Conservation (phyloP, 2,329 filamentous ascomycete genomes). For the Aspergillus awamori region DNA sequence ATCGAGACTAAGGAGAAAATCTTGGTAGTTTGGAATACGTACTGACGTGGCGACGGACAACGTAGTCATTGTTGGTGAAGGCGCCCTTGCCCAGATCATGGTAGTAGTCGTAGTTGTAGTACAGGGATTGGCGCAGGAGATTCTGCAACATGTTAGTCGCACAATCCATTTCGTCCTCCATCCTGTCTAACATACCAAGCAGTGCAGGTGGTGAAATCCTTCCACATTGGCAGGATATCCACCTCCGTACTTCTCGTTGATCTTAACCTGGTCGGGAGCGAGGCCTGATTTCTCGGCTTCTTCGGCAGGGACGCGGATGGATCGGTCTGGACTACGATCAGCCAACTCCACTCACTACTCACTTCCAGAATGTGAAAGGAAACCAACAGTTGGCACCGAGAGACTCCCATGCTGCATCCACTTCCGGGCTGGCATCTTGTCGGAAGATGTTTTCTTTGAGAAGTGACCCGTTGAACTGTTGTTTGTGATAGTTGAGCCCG, state of each 20-base stretch:
- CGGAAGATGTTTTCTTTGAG: slow-evolving; percentile 59
- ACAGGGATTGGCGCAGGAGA: slow-evolving; percentile 60
- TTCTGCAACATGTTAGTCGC: slow-evolving; percentile 45
- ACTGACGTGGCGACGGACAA: slow-evolving; percentile 62
- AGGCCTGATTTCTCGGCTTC: slow-evolving; percentile 57
- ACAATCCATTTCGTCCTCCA: background rate
- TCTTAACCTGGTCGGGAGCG: slow-evolving; percentile 58
- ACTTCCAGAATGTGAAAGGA: background rate
- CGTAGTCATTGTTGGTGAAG: slow-evolving; percentile 59
- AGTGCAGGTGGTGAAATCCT: slow-evolving; percentile 49
- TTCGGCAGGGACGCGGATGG: slow-evolving; percentile 53
- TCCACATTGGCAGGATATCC: slow-evolving; percentile 50
- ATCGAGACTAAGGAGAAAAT: background rate
- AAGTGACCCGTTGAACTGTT: slow-evolving; percentile 61
- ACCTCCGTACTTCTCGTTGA: slow-evolving; percentile 59
- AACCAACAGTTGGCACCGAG: slow-evolving; percentile 56
- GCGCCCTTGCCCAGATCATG: slow-evolving; percentile 52
- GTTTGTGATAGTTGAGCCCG: slow-evolving; percentile 44
- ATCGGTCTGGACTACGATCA: slow-evolving; percentile 41
- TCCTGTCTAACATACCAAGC: slow-evolving; percentile 48
- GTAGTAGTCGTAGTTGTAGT: slow-evolving; percentile 65
- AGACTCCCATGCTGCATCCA: slow-evolving; percentile 61
- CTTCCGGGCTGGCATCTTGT: slow-evolving; percentile 53
- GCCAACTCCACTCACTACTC: background rate
- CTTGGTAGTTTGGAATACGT: slow-evolving; percentile 32